Base-by-base conservation (phyloP, 1,139 yeast genomes). In the Yamadazyma trypodendri region DNA sequence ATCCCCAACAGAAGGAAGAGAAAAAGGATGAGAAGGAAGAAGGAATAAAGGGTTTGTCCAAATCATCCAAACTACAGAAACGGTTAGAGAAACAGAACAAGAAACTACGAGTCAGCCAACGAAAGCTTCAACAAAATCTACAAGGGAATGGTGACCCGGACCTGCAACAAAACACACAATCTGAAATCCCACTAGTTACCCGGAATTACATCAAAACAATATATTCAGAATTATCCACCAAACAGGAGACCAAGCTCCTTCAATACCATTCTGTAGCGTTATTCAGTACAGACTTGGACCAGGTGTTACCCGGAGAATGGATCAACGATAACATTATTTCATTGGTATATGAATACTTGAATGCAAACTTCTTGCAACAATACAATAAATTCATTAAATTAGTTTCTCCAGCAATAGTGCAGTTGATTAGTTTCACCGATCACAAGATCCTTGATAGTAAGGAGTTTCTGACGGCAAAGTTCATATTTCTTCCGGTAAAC, bases 251-350 rank as follows among this genome's bases (percentile, higher is more conserved):
- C 10, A 46, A 45, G 32, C 44, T 34, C 36, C 50, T 67, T 35
- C 73, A 68, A 41, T 68, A 60, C 43, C 65, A 63, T 30, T 65
- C 73, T 21, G 56, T 69, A 28, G 70, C 74, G 14, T 43, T 69
- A 14, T 70, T 69, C 47, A 52, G 56, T 30, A 60, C 68, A 0
- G 76, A 70, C 44, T 41, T 65, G 28, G 60, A 58, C 23, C 68
- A 60, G 40, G 46, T 69, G 0, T 42, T 66, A 20, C 74, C 75
- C 0, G 84, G 77, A 22, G 84, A 81, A 51, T 84, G 94, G 94
- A 61, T 85, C 23, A 81, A 80, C 50, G 94, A 84, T 51, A 82
- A 81, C 50, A 78, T 81, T 45, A 73, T 85, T 27, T 66, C 85
- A 1, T 75, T 84, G 41, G 59, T 81, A 17, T 84, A 72, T 55